Evolutionary conservation across 2,329 filamentous ascomycete species (phyloP), one percentile per base, ranked within the genome.

Genomic region (Penicillium brasilianum): DNA sequence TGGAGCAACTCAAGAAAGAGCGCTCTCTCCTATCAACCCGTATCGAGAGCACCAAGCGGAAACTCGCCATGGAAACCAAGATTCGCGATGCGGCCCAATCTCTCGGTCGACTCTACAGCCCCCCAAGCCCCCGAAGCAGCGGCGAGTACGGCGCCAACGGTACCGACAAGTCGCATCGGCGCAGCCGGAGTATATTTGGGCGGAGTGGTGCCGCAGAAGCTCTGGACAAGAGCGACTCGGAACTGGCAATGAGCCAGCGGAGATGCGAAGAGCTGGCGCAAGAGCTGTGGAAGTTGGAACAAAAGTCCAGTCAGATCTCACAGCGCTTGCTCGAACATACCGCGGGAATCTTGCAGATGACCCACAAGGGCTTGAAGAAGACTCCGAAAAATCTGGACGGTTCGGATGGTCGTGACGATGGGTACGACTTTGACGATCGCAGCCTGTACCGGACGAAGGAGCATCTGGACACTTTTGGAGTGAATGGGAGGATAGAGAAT

Each of bases 11-110:
- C 70, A 99, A 98, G 83, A 96, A 93, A 76, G 92, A 97, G 80
- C 86, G 89, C 64, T 85, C 87, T 60, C 82, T 87, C 37, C 78
- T 98, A 53, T 83, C 85, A 28, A 86, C 88, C 72, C 89, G 92
- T n/a, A 88, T 97, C 67, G 91, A 94, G 64, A 89, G 91, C 39
- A 88, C 92, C 20, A 88, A 89, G 67, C 87, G 92, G 62, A 97
- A 94, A 77, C 84, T 99, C 39, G 88, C 89, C 34, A 88, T 98
- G 49, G 95, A 99, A 76, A 90, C 88, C 57, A 99, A 98, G 80
- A 92, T 97, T 70, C 90, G 93, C 69, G 94, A 98, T 83, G 95
- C 95, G 0, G 92, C 95, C 11, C 86, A 90, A 66, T 96, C 93
- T 43, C 88, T 99, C 78, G 89, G 89, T 60, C 89, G 90, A 69